Percentiles rank a stretch among this genome's conserved stretches.
These are phyloP conservation scores for Pseudogymnoascus sp. DNA, from an alignment of 2,329 filamentous ascomycete species.

Conservation along the genomic window DNA sequence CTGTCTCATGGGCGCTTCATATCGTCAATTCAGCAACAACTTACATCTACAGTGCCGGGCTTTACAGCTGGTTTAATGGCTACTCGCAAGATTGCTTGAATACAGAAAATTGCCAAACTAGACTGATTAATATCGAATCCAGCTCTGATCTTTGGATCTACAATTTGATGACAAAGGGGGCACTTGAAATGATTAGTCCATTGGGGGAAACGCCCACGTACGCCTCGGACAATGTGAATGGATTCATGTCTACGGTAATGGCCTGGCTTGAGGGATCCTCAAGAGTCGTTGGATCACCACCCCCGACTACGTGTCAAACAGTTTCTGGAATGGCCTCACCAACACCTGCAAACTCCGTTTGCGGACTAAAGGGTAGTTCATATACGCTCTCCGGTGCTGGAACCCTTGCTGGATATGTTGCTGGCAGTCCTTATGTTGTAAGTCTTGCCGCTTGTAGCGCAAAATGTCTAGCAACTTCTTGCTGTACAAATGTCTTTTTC, in stretches of 20 bases:
- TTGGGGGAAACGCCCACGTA: background rate
- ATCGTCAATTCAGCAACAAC: conserved; percentile 45
- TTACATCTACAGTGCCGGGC: conserved; percentile 42
- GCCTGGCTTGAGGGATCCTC: no score
- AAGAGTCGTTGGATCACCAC: no score
- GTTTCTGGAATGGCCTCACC: background rate
- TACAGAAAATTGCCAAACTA: conserved; percentile 41
- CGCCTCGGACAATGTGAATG: no score
- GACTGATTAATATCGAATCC: conserved; percentile 8
- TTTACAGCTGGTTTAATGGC: conserved; percentile 53
- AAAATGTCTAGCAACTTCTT: conserved; percentile 3
- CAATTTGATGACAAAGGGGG: conserved; percentile 17
- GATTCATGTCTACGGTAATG: no score
- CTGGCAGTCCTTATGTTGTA: background rate
- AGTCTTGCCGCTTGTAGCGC: background rate
- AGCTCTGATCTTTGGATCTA: conserved; percentile 18
- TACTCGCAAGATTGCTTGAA: conserved; percentile 45
- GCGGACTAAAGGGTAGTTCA: background rate
- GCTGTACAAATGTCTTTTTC: background rate
- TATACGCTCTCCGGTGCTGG: background rate
- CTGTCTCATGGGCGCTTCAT: conserved; percentile 59
- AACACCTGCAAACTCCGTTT: background rate
- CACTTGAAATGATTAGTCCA: conserved; percentile 19
- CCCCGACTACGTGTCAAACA: no score
- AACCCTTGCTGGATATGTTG: background rate